Conservation (phyloP, 441 rosid genomes). For the Populus hybrid region DNA sequence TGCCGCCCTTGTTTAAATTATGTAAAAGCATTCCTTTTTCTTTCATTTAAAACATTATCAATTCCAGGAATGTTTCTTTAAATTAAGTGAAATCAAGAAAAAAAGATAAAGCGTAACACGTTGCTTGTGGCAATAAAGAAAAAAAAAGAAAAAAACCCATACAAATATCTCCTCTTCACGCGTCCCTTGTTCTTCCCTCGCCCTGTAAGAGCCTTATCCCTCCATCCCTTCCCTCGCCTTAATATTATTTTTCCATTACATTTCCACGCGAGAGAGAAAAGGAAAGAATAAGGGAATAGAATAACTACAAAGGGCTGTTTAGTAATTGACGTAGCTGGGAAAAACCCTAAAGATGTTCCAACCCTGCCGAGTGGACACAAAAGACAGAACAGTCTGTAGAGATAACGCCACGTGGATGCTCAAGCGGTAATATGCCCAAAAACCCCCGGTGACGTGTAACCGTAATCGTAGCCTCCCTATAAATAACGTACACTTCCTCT, state of each 20-base stretch:
- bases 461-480: conserved; percentile 66
- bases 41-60: background rate
- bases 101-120: background rate
- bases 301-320: background rate
- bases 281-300: too few relatives aligned
- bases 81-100: background rate
- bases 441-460: conserved; percentile 47
- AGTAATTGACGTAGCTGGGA: background rate
- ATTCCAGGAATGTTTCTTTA: background rate
- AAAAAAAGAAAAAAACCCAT: too few relatives aligned
- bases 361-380: background rate
- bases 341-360: background rate
- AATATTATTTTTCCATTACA: too few relatives aligned
- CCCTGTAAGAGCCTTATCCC: too few relatives aligned
- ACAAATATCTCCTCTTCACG: too few relatives aligned
- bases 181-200: too few relatives aligned
- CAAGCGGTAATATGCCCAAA: conserved; percentile 13
- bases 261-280: too few relatives aligned
- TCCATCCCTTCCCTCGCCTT: too few relatives aligned
- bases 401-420: background rate
- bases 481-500: conserved; percentile 16
- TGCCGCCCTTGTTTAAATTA: background rate
- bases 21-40: background rate
- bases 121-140: background rate
- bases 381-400: background rate